These are phyloP conservation scores for Fraxinus sp. DNA, from an alignment of 305 asterid genomes.

Conservation along the genomic window DNA sequence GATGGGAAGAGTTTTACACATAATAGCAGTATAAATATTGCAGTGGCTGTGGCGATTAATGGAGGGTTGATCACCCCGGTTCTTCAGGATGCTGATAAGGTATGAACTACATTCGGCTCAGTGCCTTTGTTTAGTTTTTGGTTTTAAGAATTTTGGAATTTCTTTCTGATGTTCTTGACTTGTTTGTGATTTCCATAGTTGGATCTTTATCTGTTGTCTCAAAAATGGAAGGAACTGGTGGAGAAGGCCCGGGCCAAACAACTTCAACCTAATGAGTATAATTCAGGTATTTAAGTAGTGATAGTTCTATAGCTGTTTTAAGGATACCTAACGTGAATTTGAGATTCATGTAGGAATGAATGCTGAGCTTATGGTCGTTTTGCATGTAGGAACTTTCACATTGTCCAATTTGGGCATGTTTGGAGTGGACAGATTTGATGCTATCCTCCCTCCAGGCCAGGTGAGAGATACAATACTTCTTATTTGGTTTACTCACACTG, in stretches of 20 bases:
- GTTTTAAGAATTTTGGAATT: neutral
- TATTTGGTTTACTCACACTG: neutral
- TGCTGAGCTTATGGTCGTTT: slow-evolving; percentile 13
- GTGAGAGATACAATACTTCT: slow-evolving; percentile 35
- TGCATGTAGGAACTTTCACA: slow-evolving; percentile 74
- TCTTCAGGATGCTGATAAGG: slow-evolving; percentile 98
- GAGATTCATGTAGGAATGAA: neutral
- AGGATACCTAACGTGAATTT: neutral
- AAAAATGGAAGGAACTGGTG: slow-evolving; percentile 92
- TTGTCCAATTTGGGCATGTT: slow-evolving; percentile 94
- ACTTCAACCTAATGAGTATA: slow-evolving; percentile 91
- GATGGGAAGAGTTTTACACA: slow-evolving; percentile 91
- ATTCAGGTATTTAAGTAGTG: slow-evolving; percentile 52
- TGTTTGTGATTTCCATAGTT: slow-evolving; percentile 47
- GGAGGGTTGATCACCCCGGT: slow-evolving; percentile 97
- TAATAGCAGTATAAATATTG: slow-evolving; percentile 73
- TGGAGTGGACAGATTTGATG: slow-evolving; percentile 96
- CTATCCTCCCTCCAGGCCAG: slow-evolving; percentile 99
- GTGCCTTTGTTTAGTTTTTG: neutral
- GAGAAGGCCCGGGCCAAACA: slow-evolving; percentile 96
- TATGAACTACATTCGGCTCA: slow-evolving; percentile 17
- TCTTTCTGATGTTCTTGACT: slow-evolving; percentile 17
- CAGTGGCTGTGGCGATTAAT: slow-evolving; percentile 91
- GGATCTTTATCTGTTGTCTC: slow-evolving; percentile 89
- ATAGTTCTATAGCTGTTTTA: neutral